Base-by-base conservation (phyloP, 768 basidiomycete genomes). In the Kwoniella dejecticola region DNA sequence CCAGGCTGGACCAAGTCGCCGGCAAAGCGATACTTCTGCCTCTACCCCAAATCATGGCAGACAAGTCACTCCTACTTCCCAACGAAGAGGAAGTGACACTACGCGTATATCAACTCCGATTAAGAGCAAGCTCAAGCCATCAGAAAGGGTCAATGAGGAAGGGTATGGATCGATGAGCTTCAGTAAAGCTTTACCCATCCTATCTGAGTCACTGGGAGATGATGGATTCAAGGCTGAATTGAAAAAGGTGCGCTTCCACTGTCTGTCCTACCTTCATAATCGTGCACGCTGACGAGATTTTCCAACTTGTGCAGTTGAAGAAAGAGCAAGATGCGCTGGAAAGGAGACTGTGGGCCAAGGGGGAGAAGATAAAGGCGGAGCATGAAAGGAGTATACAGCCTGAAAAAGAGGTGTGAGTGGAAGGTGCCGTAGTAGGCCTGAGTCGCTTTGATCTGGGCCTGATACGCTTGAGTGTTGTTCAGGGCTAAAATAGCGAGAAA, bases 231-330 rank as follows among this genome's bases (percentile, higher is more conserved):
- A 65, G 45, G 21, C 27, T 44, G 71, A 75, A 48, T 36, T 75
- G 24, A 62, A 57, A 26, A 70, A 68, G 62, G 73, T 75, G 46
- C 23, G 67, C 67, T 23, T 47, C 24, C 15, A 12, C n/a, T n/a
- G n/a, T n/a, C n/a, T n/a, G n/a, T n/a, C n/a, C n/a, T n/a, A n/a
- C n/a, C n/a, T n/a, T n/a, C n/a, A n/a, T n/a, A n/a, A n/a, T n/a
- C n/a, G n/a, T n/a, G n/a, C n/a, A n/a, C n/a, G n/a, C n/a, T n/a
- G n/a, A n/a, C n/a, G n/a, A n/a, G n/a, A n/a, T n/a, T n/a, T n/a
- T n/a, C n/a, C n/a, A n/a, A n/a, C n/a, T n/a, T n/a, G n/a, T 2
- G n/a, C 41, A 75, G 74, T 71, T 75, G 71, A 75, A 75, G 47
- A 65, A 59, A 6, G 74, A 75, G 12, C 74, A 75, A 49, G 69